Conservation (phyloP, 164 flowering plant species). For the Akebia trifoliata region DNA sequence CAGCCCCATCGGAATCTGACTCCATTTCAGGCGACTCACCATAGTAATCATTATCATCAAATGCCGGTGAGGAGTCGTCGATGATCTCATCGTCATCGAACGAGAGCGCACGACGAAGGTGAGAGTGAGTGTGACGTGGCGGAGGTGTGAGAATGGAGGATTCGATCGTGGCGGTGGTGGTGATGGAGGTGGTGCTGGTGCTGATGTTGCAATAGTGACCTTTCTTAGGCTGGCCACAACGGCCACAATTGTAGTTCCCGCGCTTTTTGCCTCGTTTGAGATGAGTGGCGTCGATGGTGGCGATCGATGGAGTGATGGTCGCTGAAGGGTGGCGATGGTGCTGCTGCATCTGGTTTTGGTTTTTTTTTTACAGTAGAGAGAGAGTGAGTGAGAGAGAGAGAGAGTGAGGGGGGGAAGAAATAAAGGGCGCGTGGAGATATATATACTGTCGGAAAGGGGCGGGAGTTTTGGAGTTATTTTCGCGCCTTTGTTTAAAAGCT, state of each 20-base stretch:
- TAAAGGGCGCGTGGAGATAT: too few species aligned
- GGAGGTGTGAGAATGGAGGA: too few species aligned
- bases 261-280: conserved; percentile 52
- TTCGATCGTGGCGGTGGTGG: neutral
- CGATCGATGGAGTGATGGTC: conserved; percentile 23
- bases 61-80: conserved; percentile 12
- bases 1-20: neutral
- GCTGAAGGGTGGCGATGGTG: conserved; percentile 9
- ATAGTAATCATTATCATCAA: conserved; percentile 20
- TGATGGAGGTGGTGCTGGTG: neutral
- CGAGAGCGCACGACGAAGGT: conserved; percentile 62
- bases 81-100: conserved; percentile 59
- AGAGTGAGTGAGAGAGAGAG: conserved; percentile 10
- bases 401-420: conserved; percentile 4
- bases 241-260: conserved; percentile 85
- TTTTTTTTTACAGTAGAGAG: too few species aligned
- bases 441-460: too few species aligned
- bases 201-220: conserved; percentile 41
- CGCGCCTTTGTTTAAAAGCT: conserved; percentile 32
- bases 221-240: conserved; percentile 85
- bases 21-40: neutral
- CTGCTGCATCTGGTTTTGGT: conserved; percentile 4
- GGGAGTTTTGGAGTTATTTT: conserved; percentile 37
- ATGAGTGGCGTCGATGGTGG: conserved; percentile 11
- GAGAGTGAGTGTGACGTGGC: conserved; percentile 9